A percentile compares a stretch with the other conserved stretches of the same genome.
Evolutionary conservation across 176 grass and related monocot species (phyloP).

Genomic region (sorghum (Sorghum bicolor)): Sorghum_bicolor_NCBIv3 NC_012879.2:56036001-56036500

Average conservation of each 20-base stretch:
- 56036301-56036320: background rate
- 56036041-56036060: conserved; percentile 22
- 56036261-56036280: background rate
- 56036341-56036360: conserved; percentile 56
- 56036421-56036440: conserved; percentile 79
- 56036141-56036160: conserved; percentile 74
- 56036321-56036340: background rate
- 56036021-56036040: conserved; percentile 11
- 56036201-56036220: conserved; percentile 89
- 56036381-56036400: conserved; percentile 95
- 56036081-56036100: conserved; percentile 65
- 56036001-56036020: conserved; percentile 13
- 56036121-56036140: conserved; percentile 56
- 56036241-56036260: background rate
- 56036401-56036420: conserved; percentile 91
- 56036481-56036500: conserved; percentile 94
- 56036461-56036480: conserved; percentile 81
- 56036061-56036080: conserved; percentile 52
- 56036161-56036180: conserved; percentile 96
- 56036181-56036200: conserved; percentile 97
- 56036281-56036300: background rate
- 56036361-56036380: conserved; percentile 70
- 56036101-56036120: conserved; percentile 74
- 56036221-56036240: conserved; percentile 17
- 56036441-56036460: conserved; percentile 68